phyloP scores from a whole-genome alignment of 1,284 basidiomycete species.

The Lignosus rhinocerotis region DNA sequence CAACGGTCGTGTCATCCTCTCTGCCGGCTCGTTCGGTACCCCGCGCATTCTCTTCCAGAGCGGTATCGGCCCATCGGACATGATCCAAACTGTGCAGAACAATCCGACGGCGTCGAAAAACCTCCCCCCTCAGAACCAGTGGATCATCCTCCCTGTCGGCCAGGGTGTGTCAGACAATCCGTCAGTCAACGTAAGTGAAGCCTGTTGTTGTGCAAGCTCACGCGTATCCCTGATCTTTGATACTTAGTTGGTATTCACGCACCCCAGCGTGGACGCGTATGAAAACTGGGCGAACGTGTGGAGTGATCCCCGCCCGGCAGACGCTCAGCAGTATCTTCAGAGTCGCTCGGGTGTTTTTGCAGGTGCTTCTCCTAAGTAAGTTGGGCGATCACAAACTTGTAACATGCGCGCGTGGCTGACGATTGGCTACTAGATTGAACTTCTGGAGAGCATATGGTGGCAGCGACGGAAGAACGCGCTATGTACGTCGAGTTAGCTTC shows the following conservation, averaged over 20 bases:
- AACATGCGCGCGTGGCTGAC: neutral
- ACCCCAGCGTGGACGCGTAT: slow-evolving; percentile 60
- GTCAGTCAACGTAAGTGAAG: slow-evolving; percentile 53
- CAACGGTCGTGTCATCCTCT: slow-evolving; percentile 61
- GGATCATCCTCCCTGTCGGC: slow-evolving; percentile 64
- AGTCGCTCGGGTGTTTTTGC: slow-evolving; percentile 57
- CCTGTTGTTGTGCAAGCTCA: neutral
- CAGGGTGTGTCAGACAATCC: slow-evolving; percentile 58
- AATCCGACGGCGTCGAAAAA: slow-evolving; percentile 47
- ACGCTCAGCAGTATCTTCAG: slow-evolving; percentile 53
- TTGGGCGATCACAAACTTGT: neutral
- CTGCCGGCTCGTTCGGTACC: slow-evolving; percentile 57
- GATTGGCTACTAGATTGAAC: slow-evolving; percentile 44
- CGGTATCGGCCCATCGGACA: slow-evolving; percentile 63
- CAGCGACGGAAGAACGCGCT: slow-evolving; percentile 49
- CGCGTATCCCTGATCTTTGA: neutral
- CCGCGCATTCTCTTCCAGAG: slow-evolving; percentile 62
- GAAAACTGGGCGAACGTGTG: slow-evolving; percentile 67
- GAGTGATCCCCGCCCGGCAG: slow-evolving; percentile 51
- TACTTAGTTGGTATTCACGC: slow-evolving; percentile 60
- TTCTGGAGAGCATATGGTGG: slow-evolving; percentile 60
- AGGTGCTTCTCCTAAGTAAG: slow-evolving; percentile 55
- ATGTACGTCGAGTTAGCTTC: slow-evolving; percentile 33
- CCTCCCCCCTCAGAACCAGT: slow-evolving; percentile 50
- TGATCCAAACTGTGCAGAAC: slow-evolving; percentile 51